These are phyloP conservation scores for Colletotrichum cereale DNA, from an alignment of 2,329 filamentous ascomycete species.

Conservation along the genomic window DNA sequence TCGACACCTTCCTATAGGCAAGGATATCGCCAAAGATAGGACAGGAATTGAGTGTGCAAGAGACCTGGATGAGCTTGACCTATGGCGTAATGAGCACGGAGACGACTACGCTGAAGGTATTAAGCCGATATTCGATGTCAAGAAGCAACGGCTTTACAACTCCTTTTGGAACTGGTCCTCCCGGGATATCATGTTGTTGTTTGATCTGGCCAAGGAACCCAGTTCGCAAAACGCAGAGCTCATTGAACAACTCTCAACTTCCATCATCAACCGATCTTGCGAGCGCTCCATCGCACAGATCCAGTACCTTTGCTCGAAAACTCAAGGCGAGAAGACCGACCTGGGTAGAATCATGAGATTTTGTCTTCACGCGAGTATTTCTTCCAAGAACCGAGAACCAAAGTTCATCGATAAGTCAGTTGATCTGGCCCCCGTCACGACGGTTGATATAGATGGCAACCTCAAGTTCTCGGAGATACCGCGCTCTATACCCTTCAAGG, in stretches of 20 bases:
- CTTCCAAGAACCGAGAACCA: conserved; percentile 12
- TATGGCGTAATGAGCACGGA: conserved; percentile 95
- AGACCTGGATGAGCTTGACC: conserved; percentile 80
- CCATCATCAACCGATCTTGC: conserved; percentile 99
- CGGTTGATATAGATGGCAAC: not conserved
- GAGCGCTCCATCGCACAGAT: conserved; percentile 96
- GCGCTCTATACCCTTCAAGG: not conserved
- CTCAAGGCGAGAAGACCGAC: conserved; percentile 96
- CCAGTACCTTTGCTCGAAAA: conserved; percentile 99
- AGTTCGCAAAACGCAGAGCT: not conserved
- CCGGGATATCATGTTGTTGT: conserved; percentile 70
- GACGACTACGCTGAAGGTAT: conserved; percentile 96
- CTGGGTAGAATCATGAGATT: conserved; percentile 21
- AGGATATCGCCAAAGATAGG: not conserved
- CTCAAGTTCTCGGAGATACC: conserved; percentile 4
- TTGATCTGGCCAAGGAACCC: not conserved
- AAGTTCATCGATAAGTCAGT: conserved; percentile 13
- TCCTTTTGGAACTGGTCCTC: conserved; percentile 99
- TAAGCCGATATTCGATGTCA: conserved; percentile 89
- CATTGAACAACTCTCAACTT: conserved; percentile 78
- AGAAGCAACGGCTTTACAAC: conserved; percentile 96
- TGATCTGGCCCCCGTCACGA: conserved; percentile 8
- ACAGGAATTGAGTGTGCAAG: not conserved
- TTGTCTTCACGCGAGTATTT: conserved; percentile 14
- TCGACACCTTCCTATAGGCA: too few species aligned